Evolutionary conservation across 352 stramenopile genomes (phyloP).

Genomic region (Elongisporangium undulatum): DNA sequence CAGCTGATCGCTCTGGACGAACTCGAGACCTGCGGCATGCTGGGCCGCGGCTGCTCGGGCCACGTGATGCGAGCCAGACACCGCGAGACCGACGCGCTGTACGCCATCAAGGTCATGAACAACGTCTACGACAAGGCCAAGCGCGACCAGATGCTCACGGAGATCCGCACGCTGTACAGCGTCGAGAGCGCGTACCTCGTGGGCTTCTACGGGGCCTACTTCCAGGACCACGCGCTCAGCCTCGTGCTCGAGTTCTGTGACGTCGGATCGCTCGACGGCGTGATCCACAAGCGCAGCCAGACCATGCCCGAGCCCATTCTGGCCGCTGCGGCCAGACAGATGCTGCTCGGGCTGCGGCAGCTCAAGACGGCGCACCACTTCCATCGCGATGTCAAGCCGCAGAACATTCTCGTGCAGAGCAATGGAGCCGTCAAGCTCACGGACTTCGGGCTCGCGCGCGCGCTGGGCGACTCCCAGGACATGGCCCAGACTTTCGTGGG

Average conservation of each 20-base stretch:
- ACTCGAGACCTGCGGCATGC: slow-evolving; percentile 42
- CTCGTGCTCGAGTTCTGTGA: slow-evolving; percentile 67
- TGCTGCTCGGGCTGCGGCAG: slow-evolving; percentile 51
- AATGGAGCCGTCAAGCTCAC: slow-evolving; percentile 78
- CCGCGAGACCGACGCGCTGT: slow-evolving; percentile 26
- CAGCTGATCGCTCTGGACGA: slow-evolving; percentile 44
- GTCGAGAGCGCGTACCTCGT: slow-evolving; percentile 65
- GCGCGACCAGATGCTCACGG: slow-evolving; percentile 67
- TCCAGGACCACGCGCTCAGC: slow-evolving; percentile 65
- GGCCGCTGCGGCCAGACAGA: slow-evolving; percentile 53
- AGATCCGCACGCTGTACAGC: slow-evolving; percentile 75
- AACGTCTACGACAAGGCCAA: slow-evolving; percentile 79
- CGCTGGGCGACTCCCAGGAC: slow-evolving; percentile 58
- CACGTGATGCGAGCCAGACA: slow-evolving; percentile 59
- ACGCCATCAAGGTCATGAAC: slow-evolving; percentile 66
- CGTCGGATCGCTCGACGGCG: slow-evolving; percentile 50
- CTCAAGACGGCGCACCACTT: slow-evolving; percentile 77
- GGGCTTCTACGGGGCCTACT: slow-evolving; percentile 66
- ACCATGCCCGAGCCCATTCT: slow-evolving; percentile 43
- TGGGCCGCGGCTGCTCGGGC: slow-evolving; percentile 58
- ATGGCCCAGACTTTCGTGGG: slow-evolving; percentile 89
- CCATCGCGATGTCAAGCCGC: slow-evolving; percentile 92
- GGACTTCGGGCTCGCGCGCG: slow-evolving; percentile 69
- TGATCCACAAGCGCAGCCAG: slow-evolving; percentile 15
- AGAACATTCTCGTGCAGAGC: slow-evolving; percentile 89